Conservation (phyloP, 2,329 filamentous ascomycete genomes). For the Penicillium sp. region DNA sequence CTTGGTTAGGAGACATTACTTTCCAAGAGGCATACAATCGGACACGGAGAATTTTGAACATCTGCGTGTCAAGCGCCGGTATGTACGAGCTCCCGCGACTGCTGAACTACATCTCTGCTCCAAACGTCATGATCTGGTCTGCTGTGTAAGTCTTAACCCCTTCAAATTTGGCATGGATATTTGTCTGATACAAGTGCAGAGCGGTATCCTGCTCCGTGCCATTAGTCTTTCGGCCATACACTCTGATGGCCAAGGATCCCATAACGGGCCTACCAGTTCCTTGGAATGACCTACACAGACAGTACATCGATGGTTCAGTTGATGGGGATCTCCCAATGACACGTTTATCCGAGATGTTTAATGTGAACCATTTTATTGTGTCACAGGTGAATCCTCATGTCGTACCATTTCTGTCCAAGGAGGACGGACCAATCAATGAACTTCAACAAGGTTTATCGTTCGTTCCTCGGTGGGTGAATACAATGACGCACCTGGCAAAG, state of each 20-base stretch:
- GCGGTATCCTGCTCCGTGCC: conserved; percentile 95
- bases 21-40: conserved; percentile 96
- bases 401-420: conserved; percentile 76
- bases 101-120: conserved; percentile 89
- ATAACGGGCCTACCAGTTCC: conserved; percentile 72
- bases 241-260: conserved; percentile 80
- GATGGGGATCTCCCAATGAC: conserved; percentile 93
- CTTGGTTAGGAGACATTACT: conserved; percentile 80
- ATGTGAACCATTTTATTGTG: conserved; percentile 97
- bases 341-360: conserved; percentile 89
- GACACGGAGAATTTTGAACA: conserved; percentile 88
- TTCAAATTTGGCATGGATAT: background rate
- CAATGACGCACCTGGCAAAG: conserved; percentile 70
- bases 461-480: conserved; percentile 60
- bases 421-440: conserved; percentile 53
- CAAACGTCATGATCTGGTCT: conserved; percentile 94
- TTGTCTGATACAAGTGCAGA: conserved; percentile 32
- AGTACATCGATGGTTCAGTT: conserved; percentile 92
- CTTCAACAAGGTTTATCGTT: conserved; percentile 32
- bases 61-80: conserved; percentile 84
- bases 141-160: conserved; percentile 61
- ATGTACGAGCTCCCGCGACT: conserved; percentile 83
- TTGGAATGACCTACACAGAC: conserved; percentile 82
- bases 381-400: conserved; percentile 96
- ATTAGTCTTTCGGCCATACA: conserved; percentile 75